Conservation (phyloP, 768 basidiomycete species). For the Daedalea quercina region DNA sequence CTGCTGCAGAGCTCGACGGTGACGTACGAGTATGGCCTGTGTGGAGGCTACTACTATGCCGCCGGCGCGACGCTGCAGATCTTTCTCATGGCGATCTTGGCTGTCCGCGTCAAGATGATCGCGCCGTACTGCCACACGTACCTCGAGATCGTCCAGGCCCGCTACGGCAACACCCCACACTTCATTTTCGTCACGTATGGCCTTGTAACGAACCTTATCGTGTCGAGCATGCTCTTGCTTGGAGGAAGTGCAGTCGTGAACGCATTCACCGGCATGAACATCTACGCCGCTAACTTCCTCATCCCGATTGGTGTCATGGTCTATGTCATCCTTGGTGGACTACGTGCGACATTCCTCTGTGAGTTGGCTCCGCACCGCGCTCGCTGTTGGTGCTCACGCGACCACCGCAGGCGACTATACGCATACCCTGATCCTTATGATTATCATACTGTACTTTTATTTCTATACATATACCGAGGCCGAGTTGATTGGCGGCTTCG, state of each 20-base stretch:
- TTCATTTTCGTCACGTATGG: constrained; percentile 21
- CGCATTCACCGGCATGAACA: constrained; percentile 34
- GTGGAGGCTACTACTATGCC: constrained; percentile 22
- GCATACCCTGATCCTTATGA: constrained; percentile 32
- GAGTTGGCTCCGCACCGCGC: constrained; percentile 4
- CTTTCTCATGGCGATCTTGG: constrained; percentile 20
- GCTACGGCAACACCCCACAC: constrained; percentile 24
- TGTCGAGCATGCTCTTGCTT: constrained; percentile 29
- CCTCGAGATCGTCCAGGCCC: constrained; percentile 28
- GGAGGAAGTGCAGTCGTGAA: constrained; percentile 33
- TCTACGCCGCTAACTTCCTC: constrained; percentile 32
- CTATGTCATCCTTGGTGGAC: constrained; percentile 30
- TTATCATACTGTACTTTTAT: constrained; percentile 27
- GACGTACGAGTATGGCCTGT: constrained; percentile 23
- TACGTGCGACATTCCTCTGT: constrained; percentile 28
- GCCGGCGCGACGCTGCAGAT: constrained; percentile 23
- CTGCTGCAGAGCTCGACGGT: constrained; percentile 21
- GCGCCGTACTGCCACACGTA: constrained; percentile 30
- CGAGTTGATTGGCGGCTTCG: constrained; percentile 30
- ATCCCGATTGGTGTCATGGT: constrained; percentile 34
- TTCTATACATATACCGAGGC: constrained; percentile 22
- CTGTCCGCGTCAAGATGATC: constrained; percentile 26
- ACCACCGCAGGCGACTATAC: constrained; percentile 20
- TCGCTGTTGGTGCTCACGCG: background rate
- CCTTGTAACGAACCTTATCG: constrained; percentile 23